Conservation (phyloP, 371 early-diverging fungal genomes). For the Choanephora cucurbitarum region DNA sequence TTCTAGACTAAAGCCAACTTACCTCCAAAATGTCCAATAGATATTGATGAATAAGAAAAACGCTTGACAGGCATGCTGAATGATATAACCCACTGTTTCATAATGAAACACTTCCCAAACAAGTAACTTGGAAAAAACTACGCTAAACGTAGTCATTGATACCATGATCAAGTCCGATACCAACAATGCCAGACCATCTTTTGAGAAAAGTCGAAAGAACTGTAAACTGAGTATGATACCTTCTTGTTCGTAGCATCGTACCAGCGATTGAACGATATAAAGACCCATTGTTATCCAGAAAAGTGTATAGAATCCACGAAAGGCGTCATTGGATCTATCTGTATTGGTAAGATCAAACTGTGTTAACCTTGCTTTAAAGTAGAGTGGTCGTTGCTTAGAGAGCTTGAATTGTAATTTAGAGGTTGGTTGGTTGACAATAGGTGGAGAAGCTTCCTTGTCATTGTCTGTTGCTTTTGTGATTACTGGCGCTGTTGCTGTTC, state of each 20-base stretch:
- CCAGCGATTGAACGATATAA: conserved; percentile 71
- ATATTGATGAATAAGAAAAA: conserved; percentile 64
- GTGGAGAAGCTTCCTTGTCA: not conserved
- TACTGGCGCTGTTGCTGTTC: conserved; percentile 21
- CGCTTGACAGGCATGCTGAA: conserved; percentile 77
- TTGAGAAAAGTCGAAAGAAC: conserved; percentile 67
- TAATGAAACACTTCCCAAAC: conserved; percentile 58
- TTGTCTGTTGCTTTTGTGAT: not conserved
- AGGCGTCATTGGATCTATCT: conserved; percentile 51
- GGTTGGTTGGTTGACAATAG: not conserved
- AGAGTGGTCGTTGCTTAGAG: conserved; percentile 26
- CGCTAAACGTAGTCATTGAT: conserved; percentile 60
- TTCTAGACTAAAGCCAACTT: conserved; percentile 15
- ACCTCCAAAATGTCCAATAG: conserved; percentile 70
- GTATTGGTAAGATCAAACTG: conserved; percentile 50
- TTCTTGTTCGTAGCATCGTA: conserved; percentile 65
- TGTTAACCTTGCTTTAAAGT: conserved; percentile 45
- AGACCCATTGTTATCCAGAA: conserved; percentile 91
- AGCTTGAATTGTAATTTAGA: conserved; percentile 13
- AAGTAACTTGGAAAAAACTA: conserved; percentile 62
- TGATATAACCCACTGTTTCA: conserved; percentile 50
- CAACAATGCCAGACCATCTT: conserved; percentile 63
- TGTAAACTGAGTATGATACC: conserved; percentile 69
- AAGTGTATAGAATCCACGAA: conserved; percentile 88
- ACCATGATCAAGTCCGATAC: conserved; percentile 72